Evolutionary conservation across 2,329 filamentous ascomycete species (phyloP).

Genomic region (Penicillium polonicum): DNA sequence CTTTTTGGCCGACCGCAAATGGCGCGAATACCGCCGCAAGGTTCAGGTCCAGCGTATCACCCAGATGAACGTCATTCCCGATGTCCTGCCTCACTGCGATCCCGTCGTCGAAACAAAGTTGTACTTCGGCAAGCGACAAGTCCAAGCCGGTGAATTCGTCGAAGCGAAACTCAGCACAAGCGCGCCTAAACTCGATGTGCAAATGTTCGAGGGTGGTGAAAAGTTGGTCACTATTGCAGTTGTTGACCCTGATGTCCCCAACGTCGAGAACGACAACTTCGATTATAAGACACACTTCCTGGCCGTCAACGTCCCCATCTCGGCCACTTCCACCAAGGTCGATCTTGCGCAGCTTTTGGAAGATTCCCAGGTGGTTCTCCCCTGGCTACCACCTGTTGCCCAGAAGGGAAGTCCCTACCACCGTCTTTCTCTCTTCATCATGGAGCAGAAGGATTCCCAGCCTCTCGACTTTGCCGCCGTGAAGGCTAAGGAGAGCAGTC

Average conservation of each 20-base stretch:
- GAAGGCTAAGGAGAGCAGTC: conserved; percentile 50
- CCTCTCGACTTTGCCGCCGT: conserved; percentile 60
- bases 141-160: conserved; percentile 76
- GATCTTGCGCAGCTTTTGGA: conserved; percentile 63
- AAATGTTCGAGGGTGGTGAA: conserved; percentile 78
- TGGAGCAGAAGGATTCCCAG: conserved; percentile 70
- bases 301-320: conserved; percentile 69
- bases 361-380: conserved; percentile 65
- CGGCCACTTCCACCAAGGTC: conserved; percentile 59
- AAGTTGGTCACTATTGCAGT: conserved; percentile 82
- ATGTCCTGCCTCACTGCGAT: conserved; percentile 77
- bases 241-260: conserved; percentile 86
- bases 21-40: conserved; percentile 77
- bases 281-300: conserved; percentile 82
- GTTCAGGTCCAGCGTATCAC: conserved; percentile 80
- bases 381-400: conserved; percentile 82
- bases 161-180: conserved; percentile 70
- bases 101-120: conserved; percentile 77
- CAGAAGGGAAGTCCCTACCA: conserved; percentile 93
- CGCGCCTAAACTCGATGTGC: conserved; percentile 73
- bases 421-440: conserved; percentile 76
- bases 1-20: conserved; percentile 80
- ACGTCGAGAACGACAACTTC: conserved; percentile 72
- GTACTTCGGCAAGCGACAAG: conserved; percentile 68
- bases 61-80: conserved; percentile 84